Evolutionary conservation across 768 basidiomycete species (phyloP).

Genomic region (Trametes sanguinea): DNA sequence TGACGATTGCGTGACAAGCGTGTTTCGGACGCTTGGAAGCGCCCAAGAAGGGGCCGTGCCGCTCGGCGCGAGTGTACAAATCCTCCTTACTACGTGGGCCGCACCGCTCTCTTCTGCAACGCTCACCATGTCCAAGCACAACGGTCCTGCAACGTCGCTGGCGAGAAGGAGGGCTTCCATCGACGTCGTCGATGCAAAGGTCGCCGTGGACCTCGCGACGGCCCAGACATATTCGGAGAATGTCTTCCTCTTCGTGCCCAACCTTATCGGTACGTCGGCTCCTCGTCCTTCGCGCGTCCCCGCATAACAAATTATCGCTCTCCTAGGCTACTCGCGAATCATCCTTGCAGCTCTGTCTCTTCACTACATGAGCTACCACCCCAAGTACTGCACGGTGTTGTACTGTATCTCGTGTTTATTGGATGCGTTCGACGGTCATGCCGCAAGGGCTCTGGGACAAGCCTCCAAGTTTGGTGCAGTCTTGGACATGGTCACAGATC

Average conservation of each 20-base stretch:
- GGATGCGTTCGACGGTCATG: constrained; percentile 94
- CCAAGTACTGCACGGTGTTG: constrained; percentile 85
- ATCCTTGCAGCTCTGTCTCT: constrained; percentile 87
- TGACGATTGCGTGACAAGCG: constrained; percentile 14
- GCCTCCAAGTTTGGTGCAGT: constrained; percentile 97
- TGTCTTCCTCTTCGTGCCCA: constrained; percentile 95
- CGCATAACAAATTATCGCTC: constrained; percentile 7
- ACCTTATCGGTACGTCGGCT: constrained; percentile 78
- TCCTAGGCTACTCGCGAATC: constrained; percentile 83
- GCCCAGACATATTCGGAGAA: constrained; percentile 90
- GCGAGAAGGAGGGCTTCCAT: constrained; percentile 55
- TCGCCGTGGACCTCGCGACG: constrained; percentile 85
- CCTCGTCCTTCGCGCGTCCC: constrained; percentile 5
- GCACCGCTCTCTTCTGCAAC: constrained; percentile 8
- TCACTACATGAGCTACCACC: constrained; percentile 93
- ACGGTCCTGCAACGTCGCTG: constrained; percentile 11
- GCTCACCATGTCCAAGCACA: constrained; percentile 25
- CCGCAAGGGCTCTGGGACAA: constrained; percentile 84
- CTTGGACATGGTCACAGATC: constrained; percentile 98
- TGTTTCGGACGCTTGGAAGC: constrained; percentile 6
- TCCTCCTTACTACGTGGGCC: constrained; percentile 23
- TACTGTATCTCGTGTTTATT: constrained; percentile 91
- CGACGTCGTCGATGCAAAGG: constrained; percentile 79
- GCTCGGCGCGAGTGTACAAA: constrained; percentile 17
- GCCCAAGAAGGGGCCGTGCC: constrained; percentile 14